A percentile compares a stretch with the other conserved stretches of the same genome.
These are phyloP conservation scores for Rhododendron mucronatum DNA, from an alignment of 148 eudicot genomes.

Conservation along the genomic window DNA sequence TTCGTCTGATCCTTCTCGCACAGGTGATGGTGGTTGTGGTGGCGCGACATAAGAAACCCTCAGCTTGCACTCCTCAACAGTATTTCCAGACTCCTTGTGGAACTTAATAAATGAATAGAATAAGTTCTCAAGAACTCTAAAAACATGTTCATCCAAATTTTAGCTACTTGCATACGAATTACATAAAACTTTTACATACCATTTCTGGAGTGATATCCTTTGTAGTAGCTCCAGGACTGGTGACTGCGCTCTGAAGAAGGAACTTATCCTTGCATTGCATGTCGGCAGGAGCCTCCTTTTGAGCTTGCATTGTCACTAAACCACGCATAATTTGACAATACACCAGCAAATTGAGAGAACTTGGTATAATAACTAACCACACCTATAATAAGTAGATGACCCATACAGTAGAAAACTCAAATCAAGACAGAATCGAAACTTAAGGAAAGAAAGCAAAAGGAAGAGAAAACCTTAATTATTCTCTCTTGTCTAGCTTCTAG, in stretches of 20 bases:
- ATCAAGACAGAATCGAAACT: background rate
- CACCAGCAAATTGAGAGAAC: background rate
- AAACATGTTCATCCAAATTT: background rate
- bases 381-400: background rate
- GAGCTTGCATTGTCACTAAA: conserved; percentile 90
- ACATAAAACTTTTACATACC: conserved; percentile 33
- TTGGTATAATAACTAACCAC: background rate
- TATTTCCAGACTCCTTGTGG: conserved; percentile 70
- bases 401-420: background rate
- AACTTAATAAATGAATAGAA: conserved; percentile 35
- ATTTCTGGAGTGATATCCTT: conserved; percentile 78
- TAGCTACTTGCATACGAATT: background rate
- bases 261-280: conserved; percentile 91
- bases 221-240: conserved; percentile 42
- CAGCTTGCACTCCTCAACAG: conserved; percentile 75
- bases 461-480: background rate
- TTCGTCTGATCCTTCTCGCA: conserved; percentile 75
- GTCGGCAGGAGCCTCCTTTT: conserved; percentile 71
- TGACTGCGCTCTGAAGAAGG: conserved; percentile 66
- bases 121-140: background rate
- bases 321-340: background rate
- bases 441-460: background rate
- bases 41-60: conserved; percentile 74
- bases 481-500: background rate
- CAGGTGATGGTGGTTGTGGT: conserved; percentile 63